Base-by-base conservation (phyloP, 2,329 filamentous ascomycete species). In the Cryphonectria naterciae region DNA sequence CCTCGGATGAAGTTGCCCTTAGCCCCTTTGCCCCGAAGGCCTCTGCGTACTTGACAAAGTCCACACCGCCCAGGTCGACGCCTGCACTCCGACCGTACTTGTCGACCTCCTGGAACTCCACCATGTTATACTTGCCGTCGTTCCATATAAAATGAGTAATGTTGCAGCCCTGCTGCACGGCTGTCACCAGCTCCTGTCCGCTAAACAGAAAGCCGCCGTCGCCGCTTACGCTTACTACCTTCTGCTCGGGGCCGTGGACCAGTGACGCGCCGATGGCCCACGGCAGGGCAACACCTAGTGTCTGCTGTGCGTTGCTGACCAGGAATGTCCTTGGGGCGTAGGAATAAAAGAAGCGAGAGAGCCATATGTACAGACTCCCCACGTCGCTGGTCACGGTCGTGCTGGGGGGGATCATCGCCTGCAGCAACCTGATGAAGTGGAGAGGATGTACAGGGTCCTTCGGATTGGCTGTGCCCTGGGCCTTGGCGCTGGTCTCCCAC, bases 111-210 rank as follows among this genome's bases (percentile, higher is more conserved):
- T 85, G 84, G 74, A 85, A 85, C 76, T 85, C 81, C 5, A 85
- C 83, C 84, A 85, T 85, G 74, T 85, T 85, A 76, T 83, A 85
- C 41, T 80, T 80, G 61, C 81, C 81, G 73, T 85, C 84, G 74
- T 85, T 85, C 83, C 83, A 85, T 73, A 85, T 79, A 72, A 85
- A 85, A 74, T 85, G 84, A 25, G 84, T 85, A 74, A 85, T 84
- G 70, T 85, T 80, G 76, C 83, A 85, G 10, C 79, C 78, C 65
- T 85, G 83, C 73, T 80, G 79, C 22, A 85, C 83, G 5, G 84
- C 83, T 0, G 84, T 85, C 0, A 77, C 79, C 4, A 85, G 77
- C 72, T 85, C 84, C 71, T 84, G 82, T 0, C 79, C 79, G 28
- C 81, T 83, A 78, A 85, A 85, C 79, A 85, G 83, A 77, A 85